Conservation (phyloP, 2,329 filamentous ascomycete genomes). For the Epicoccum sorghinum region DNA sequence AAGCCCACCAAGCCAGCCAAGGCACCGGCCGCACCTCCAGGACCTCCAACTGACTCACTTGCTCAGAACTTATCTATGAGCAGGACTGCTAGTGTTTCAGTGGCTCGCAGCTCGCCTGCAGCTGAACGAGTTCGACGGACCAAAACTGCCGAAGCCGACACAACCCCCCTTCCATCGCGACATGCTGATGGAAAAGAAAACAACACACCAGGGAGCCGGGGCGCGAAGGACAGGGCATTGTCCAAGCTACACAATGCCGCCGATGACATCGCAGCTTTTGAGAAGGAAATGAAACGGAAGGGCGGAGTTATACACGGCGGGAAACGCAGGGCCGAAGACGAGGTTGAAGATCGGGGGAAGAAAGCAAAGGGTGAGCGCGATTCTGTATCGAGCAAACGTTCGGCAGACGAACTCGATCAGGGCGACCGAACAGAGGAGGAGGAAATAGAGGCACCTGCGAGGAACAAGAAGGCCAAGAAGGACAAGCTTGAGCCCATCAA, state of each 20-base stretch:
- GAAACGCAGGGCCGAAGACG: conserved; percentile 46
- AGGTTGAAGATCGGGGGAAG: conserved; percentile 43
- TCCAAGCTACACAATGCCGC: conserved; percentile 77
- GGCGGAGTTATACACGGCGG: conserved; percentile 67
- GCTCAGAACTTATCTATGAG: conserved; percentile 27
- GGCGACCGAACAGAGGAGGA: conserved; percentile 52
- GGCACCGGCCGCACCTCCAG: conserved; percentile 18
- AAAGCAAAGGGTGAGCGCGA: conserved; percentile 38
- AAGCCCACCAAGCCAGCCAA: conserved; percentile 30
- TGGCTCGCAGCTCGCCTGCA: conserved; percentile 31
- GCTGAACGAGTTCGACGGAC: conserved; percentile 36
- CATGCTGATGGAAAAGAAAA: conserved; percentile 74
- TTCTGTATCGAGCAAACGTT: conserved; percentile 52
- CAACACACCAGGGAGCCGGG: conserved; percentile 80
- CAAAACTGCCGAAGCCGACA: conserved; percentile 36
- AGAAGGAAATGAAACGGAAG: conserved; percentile 88
- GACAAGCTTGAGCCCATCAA: conserved; percentile 64
- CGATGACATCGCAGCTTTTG: conserved; percentile 84
- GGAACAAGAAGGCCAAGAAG: conserved; percentile 64
- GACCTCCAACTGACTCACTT: conserved; percentile 23
- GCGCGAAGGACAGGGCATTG: conserved; percentile 86
- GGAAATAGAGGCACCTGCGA: conserved; percentile 60
- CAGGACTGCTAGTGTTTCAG: conserved; percentile 24
- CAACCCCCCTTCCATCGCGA: conserved; percentile 59
- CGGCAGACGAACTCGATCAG: conserved; percentile 53